Evolutionary conservation across 495 filamentous ascomycete genomes (phyloP).

Genomic region (Penicillium paradoxum): DNA sequence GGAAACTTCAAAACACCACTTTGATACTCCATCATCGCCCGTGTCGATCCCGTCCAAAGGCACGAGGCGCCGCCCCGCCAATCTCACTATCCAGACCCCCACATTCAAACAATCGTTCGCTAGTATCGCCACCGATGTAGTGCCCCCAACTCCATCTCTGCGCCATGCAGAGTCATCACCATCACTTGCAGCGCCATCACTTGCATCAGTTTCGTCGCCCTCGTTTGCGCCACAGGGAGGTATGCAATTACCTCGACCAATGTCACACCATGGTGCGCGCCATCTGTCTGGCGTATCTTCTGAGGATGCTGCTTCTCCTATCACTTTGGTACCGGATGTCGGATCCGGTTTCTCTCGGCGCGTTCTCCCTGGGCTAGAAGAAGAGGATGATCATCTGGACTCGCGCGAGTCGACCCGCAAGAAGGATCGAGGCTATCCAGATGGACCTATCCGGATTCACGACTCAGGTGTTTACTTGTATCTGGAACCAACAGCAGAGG

Average conservation of each 20-base stretch:
- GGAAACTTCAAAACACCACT: slow-evolving; percentile 43
- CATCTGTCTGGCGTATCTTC: slow-evolving; percentile 18
- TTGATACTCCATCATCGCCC: slow-evolving; percentile 79
- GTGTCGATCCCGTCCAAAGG: slow-evolving; percentile 71
- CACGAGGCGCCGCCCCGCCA: slow-evolving; percentile 70
- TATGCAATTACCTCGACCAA: slow-evolving; percentile 57
- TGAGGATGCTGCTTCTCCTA: slow-evolving; percentile 27
- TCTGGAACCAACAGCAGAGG: slow-evolving; percentile 79
- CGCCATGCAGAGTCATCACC: slow-evolving; percentile 68
- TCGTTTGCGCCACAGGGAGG: slow-evolving; percentile 55
- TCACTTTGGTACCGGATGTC: slow-evolving; percentile 24
- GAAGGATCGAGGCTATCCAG: slow-evolving; percentile 75
- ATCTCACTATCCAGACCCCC: slow-evolving; percentile 65
- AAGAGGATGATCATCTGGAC: slow-evolving; percentile 76
- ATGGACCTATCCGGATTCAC: slow-evolving; percentile 89
- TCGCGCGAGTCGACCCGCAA: slow-evolving; percentile 61
- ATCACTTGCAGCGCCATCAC: slow-evolving; percentile 54
- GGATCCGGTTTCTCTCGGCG: slow-evolving; percentile 17
- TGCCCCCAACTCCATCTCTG: slow-evolving; percentile 52
- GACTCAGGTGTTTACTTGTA: slow-evolving; percentile 91
- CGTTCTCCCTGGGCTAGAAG: slow-evolving; percentile 46
- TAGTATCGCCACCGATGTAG: slow-evolving; percentile 30
- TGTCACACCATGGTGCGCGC: slow-evolving; percentile 32
- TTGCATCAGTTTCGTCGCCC: slow-evolving; percentile 55
- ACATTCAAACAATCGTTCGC: slow-evolving; percentile 42